Base-by-base conservation (phyloP, 2,329 filamentous ascomycete species). In the Hypoxylon sp. region DNA sequence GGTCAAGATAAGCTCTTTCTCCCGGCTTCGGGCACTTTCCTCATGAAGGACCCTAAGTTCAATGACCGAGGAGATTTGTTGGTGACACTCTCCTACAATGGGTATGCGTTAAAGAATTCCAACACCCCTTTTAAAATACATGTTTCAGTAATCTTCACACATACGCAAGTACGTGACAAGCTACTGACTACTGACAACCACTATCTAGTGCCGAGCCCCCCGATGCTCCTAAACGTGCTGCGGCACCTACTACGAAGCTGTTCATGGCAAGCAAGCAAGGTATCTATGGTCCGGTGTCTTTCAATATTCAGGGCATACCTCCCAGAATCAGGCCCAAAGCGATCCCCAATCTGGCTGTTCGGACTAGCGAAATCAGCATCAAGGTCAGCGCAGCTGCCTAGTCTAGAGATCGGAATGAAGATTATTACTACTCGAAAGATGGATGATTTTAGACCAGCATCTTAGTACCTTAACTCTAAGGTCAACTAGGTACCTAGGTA, bases 1-100 rank as follows among this genome's bases (percentile, higher is more conserved):
- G 17, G n/a, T 44, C 40, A 44, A 44, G 40, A 44, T 44, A 44
- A 7, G n/a, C 40, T 44, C 40, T 44, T 44, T 10, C 40, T 44
- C n/a, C 40, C 40, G 14, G 40, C 40, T 3, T 44, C 40, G 5
- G 40, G 40, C 40, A 44, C 40, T 0, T 44, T 44, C 40, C 40
- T 44, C n/a, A 44, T 44, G 40, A 44, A 44, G 40, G n/a, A 44
- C 10, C 40, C 40, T n/a, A 44, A 44, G 17, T 44, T 44, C 10
- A 44, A 44, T 44, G 8, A 17, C 40, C n/a, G 40, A 20, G 40
- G 40, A 44, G 40, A 44, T 6, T 10, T 44, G 4, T 20, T 44
- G 40, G 40, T 44, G 20, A 7, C n/a, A 44, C n/a, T 44, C 2
- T 44, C 40, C 17, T 44, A 44, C 6, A 44, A 44, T 17, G 40